These are phyloP conservation scores for Penicillium fimorum DNA, from an alignment of 495 filamentous ascomycete species.

Conservation along the genomic window DNA sequence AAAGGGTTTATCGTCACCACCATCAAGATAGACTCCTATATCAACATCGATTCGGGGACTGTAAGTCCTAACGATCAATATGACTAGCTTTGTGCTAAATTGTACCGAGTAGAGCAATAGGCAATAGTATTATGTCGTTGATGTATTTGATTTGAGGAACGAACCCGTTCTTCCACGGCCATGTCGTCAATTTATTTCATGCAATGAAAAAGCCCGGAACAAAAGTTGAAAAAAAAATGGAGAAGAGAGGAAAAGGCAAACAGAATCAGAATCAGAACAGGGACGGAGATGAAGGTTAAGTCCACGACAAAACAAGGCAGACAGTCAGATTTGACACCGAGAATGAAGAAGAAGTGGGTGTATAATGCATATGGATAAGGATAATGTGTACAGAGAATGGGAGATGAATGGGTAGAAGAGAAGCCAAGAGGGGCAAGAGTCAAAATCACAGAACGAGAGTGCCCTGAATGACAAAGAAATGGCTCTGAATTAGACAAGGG, in stretches of 20 bases:
- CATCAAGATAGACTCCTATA: constrained; percentile 59
- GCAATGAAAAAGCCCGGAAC: constrained; percentile 15
- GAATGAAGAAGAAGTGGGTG: constrained; percentile 12
- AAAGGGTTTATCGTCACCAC: constrained; percentile 62
- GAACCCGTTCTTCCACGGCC: background rate
- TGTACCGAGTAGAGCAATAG: background rate
- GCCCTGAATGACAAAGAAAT: background rate
- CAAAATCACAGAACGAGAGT: background rate
- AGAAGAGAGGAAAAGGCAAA: constrained; percentile 4
- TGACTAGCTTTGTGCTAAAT: background rate
- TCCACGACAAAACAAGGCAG: constrained; percentile 1
- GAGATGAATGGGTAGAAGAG: constrained; percentile 13
- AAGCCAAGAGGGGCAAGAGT: background rate
- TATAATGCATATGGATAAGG: constrained; percentile 24
- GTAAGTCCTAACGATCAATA: constrained; percentile 39
- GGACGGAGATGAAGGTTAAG: background rate
- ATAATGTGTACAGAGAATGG: constrained; percentile 30
- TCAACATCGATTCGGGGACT: constrained; percentile 68
- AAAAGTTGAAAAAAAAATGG: background rate
- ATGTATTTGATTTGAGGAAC: background rate
- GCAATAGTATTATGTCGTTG: constrained; percentile 4
- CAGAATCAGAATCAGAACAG: constrained; percentile 7
- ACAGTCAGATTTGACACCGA: background rate
- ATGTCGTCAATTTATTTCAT: constrained; percentile 14
- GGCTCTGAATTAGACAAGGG: background rate